Evolutionary conservation across 495 filamentous ascomycete genomes (phyloP), one percentile per base, ranked within the genome.

Genomic region (Penicillium psychrofluorescens): DNA sequence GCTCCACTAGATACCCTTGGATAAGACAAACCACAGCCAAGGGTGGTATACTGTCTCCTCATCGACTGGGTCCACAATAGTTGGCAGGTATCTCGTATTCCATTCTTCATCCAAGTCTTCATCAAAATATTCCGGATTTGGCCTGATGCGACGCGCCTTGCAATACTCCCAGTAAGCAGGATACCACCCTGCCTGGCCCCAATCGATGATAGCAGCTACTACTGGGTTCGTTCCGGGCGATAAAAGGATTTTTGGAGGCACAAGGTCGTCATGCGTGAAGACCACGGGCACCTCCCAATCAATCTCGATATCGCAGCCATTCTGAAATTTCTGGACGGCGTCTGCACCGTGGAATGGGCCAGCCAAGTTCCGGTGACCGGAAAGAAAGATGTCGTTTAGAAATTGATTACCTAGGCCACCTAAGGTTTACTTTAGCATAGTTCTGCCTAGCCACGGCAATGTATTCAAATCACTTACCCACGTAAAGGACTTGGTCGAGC

Each of bases 111-210:
- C 12, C 7, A 56, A 0, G 13, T 15, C 43, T 1, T 48, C 48
- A 38, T 45, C 39, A 40, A 56, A 56, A 37, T 43, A 49, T 38
- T 53, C 43, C 29, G 52, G 41, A 47, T 46, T 39, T 34, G 33
- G 8, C 22, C 40, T 51, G 12, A 55, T 36, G 0, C 48, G 45
- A 16, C 44, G 45, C 39, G 59, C 58, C 50, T 68, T 70, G 45
- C 63, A 70, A 51, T 69, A 67, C 54, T 72, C 65, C 68, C 67
- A 72, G 49, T 70, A 69, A 13, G 63, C 62, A 12, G 64, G 67
- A 56, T 69, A 69, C 68, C 67, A 72, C 15, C 68, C 66, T 14
- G 59, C 41, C 49, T 70, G 64, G 35, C 43, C 59, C 66, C 65
- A 72, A 46, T 70, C 67, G 53, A 72, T 47, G 43, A 70, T 57